These are phyloP conservation scores for Echria macrotheca DNA, from an alignment of 495 filamentous ascomycete species.

Conservation along the genomic window DNA sequence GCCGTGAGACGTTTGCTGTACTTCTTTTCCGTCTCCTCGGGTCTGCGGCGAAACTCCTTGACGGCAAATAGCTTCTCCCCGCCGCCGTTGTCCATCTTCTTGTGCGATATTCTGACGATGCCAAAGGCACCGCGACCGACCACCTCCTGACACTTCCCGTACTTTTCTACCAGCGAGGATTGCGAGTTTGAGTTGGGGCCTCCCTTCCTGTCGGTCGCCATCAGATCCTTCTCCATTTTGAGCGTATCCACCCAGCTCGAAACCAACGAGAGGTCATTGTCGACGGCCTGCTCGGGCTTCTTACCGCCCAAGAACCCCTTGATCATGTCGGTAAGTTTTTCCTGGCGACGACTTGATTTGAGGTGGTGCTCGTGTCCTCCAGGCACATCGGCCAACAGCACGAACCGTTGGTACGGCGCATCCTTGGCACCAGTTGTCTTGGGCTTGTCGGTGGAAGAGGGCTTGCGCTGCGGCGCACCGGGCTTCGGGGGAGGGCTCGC, in stretches of 20 bases:
- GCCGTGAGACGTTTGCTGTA: slow-evolving; percentile 98
- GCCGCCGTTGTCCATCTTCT: slow-evolving; percentile 75
- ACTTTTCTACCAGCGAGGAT: slow-evolving; percentile 88
- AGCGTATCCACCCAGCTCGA: slow-evolving; percentile 95
- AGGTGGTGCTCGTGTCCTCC: slow-evolving; percentile 82
- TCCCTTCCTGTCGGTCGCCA: slow-evolving; percentile 65
- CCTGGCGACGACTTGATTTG: slow-evolving; percentile 81
- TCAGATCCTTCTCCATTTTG: slow-evolving; percentile 74
- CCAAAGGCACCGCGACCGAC: slow-evolving; percentile 97
- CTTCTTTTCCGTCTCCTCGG: slow-evolving; percentile 89
- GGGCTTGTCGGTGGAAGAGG: slow-evolving; percentile 28
- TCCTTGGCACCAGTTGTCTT: slow-evolving; percentile 25
- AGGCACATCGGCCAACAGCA: slow-evolving; percentile 31
- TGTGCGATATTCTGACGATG: slow-evolving; percentile 97
- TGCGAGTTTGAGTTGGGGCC: no score
- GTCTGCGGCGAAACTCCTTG: slow-evolving; percentile 93
- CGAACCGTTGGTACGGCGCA: slow-evolving; percentile 36
- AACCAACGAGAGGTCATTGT: slow-evolving; percentile 86
- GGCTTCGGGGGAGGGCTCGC: slow-evolving; percentile 19
- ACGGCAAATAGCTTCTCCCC: slow-evolving; percentile 92
- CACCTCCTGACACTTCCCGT: slow-evolving; percentile 97
- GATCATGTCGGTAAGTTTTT: slow-evolving; percentile 91
- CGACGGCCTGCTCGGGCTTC: slow-evolving; percentile 64
- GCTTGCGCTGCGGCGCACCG: slow-evolving; percentile 22
- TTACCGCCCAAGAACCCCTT: slow-evolving; percentile 76